phyloP scores from a whole-genome alignment of 768 basidiomycete genomes.

The Rhizopogon salebrosus region DNA sequence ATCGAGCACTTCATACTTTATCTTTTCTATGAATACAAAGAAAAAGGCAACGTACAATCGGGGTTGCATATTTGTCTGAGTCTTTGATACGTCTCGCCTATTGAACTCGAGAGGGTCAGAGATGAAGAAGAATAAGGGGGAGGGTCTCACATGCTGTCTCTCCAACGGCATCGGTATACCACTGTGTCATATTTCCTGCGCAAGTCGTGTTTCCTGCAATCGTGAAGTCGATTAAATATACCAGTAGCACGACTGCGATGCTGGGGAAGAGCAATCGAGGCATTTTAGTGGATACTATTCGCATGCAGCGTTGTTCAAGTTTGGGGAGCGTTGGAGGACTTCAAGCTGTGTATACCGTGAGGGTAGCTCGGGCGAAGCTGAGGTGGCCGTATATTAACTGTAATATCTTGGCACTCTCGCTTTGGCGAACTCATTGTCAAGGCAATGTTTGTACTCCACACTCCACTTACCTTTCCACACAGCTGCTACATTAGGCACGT shows the following conservation, averaged over 20 bases:
- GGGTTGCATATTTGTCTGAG: conserved; percentile 21
- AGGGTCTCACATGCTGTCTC: conserved; percentile 22
- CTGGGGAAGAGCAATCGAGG: not conserved
- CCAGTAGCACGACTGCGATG: not conserved
- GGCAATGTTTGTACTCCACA: not conserved
- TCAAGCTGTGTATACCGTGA: too few species aligned
- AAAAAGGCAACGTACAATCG: conserved; percentile 14
- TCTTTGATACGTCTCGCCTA: conserved; percentile 21
- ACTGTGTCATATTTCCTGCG: conserved; percentile 14
- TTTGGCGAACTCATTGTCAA: not conserved
- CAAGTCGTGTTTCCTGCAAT: conserved; percentile 20
- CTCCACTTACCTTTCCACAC: too few species aligned
- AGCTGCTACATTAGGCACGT: too few species aligned
- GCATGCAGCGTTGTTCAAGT: not conserved
- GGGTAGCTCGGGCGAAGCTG: too few species aligned
- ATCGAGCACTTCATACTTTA: not conserved
- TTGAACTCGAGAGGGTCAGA: not conserved
- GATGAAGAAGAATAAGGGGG: not conserved
- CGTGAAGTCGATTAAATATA: not conserved
- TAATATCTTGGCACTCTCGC: not conserved
- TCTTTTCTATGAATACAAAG: not conserved
- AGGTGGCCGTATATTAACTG: too few species aligned
- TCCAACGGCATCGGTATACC: conserved; percentile 22
- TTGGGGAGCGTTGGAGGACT: not conserved
- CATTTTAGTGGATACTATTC: not conserved